These are phyloP conservation scores for Agrocybe pediades DNA, from an alignment of 768 basidiomycete species.

Conservation along the genomic window DNA sequence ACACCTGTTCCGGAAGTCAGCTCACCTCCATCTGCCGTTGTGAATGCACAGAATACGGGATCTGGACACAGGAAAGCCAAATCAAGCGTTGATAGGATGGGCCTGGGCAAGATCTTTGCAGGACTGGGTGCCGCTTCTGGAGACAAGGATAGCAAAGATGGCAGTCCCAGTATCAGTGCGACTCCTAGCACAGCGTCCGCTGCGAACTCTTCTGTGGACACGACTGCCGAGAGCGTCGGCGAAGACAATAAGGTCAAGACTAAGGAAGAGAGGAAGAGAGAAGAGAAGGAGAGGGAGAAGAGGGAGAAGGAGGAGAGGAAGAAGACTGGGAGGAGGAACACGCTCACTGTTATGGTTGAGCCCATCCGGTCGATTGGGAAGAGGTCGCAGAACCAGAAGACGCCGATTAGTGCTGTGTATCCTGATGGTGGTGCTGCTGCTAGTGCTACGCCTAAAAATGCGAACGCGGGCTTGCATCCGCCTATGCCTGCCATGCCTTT, in stretches of 20 bases:
- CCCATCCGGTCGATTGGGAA: conserved; percentile 60
- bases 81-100: conserved; percentile 76
- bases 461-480: neutral
- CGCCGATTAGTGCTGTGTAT: conserved; percentile 6
- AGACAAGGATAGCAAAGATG: neutral
- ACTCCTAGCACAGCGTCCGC: neutral
- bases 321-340: conserved; percentile 76
- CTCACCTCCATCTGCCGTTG: conserved; percentile 23
- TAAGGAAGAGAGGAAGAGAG: neutral
- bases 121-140: conserved; percentile 20
- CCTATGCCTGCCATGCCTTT: neutral
- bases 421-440: neutral
- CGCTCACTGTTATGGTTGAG: conserved; percentile 86
- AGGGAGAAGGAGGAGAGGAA: conserved; percentile 25
- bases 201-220: neutral
- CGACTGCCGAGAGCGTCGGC: conserved; percentile 30
- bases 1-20: neutral
- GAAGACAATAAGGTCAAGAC: conserved; percentile 15
- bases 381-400: conserved; percentile 31
- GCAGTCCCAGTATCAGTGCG: neutral
- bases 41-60: neutral
- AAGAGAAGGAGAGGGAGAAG: neutral
- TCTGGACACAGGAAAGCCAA: conserved; percentile 63
- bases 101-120: conserved; percentile 75
- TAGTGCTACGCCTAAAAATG: neutral